Conservation (phyloP, 306 rosid species). For the Prunus persica region Prunus_persica_NCBIv2 NC_034009.1:17744501-17745000, state of each 20-base stretch:
- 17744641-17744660: background rate
- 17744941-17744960: conserved; percentile 2
- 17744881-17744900: background rate
- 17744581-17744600: background rate
- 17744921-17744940: background rate
- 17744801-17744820: background rate
- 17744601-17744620: background rate
- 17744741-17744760: no score
- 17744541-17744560: background rate
- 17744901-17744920: background rate
- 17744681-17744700: no score
- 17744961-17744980: conserved; percentile 1
- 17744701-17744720: no score
- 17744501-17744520: background rate
- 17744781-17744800: background rate
- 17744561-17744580: background rate
- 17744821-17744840: background rate
- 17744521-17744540: background rate
- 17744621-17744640: background rate
- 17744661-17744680: no score
- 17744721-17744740: no score
- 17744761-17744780: no score
- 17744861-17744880: background rate
- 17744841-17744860: background rate
- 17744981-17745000: conserved; percentile 9